Conservation (phyloP, 306 rosid species). For the Trichosanthes cucumerina region DNA sequence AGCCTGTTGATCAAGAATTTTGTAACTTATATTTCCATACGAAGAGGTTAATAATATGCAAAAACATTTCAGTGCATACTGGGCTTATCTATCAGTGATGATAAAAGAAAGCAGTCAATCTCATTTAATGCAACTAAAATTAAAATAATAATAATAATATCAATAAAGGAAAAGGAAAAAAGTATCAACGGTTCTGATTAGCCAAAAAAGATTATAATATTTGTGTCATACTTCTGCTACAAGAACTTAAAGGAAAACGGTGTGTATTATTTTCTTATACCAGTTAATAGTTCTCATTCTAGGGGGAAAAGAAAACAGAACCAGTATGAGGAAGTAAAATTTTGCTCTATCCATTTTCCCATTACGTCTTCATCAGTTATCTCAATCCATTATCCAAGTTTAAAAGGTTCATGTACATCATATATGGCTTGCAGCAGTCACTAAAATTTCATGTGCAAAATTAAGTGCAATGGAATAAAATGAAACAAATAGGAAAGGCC, state of each 20-base stretch:
- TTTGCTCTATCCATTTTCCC: neutral
- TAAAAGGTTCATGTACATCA: neutral
- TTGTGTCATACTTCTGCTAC: neutral
- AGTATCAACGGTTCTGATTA: neutral
- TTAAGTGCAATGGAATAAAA: neutral
- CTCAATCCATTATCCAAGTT: neutral
- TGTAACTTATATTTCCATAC: slow-evolving; percentile 18
- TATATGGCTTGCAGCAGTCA: neutral
- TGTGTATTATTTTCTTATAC: neutral
- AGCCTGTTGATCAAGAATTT: slow-evolving; percentile 41
- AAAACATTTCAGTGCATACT: slow-evolving; percentile 14
- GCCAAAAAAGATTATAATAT: neutral
- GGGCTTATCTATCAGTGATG: neutral
- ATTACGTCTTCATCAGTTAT: neutral
- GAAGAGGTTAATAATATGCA: neutral
- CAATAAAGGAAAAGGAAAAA: neutral
- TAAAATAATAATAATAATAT: neutral
- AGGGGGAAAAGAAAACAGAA: neutral
- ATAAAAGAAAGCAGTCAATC: neutral
- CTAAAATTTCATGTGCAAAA: neutral
- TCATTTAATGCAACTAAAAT: neutral
- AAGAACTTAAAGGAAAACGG: neutral
- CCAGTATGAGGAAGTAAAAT: neutral
- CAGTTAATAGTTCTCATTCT: neutral
- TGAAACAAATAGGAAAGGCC: neutral